Evolutionary conservation across 345 rosid genomes (phyloP), one percentile per base, ranked within the genome.

Genomic region (Brassica napus): DNA sequence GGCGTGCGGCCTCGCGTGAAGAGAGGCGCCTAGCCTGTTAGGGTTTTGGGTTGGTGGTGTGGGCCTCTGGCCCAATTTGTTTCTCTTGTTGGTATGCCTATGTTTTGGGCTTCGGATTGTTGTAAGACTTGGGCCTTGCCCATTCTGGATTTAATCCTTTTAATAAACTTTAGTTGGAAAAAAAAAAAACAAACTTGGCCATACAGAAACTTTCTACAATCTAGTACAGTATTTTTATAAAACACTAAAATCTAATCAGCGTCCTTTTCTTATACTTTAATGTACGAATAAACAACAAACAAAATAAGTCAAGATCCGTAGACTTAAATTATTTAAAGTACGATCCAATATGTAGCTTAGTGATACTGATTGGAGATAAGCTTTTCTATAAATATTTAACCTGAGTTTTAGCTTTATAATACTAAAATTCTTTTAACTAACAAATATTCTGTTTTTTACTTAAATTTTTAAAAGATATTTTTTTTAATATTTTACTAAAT

Each of bases 301-400:
- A 47, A 39, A 71, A 37, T 44, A 78, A 55, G 75, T 64, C 24
- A 69, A 49, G 57, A 65, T 66, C 55, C 31, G 55, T 72, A 58
- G 82, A 72, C 73, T 65, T 11, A 65, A 39, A 77, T 71, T 15
- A 35, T 71, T 77, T 28, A 26, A 77, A 71, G 81, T 77, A 65
- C 65, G 26, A 62, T 59, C 66, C 58, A 71, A 71, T 54, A 35
- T 54, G 23, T 69, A 63, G 32, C 65, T 23, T 60, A 62, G 18
- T 77, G 31, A 62, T 60, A 62, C 14, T 77, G 31, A 62, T 24
- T 67, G 37, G 23, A 68, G 9, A 12, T 12, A 28, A 76, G 47
- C 0, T 11, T 39, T 15, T 44, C 52, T 44, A 44, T 44, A 44
- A 3, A 44, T 44, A 44, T 37, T 37, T 37, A 37, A 37, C 44